Base-by-base conservation (phyloP, 768 basidiomycete genomes). In the Tricholoma sp. region DNA sequence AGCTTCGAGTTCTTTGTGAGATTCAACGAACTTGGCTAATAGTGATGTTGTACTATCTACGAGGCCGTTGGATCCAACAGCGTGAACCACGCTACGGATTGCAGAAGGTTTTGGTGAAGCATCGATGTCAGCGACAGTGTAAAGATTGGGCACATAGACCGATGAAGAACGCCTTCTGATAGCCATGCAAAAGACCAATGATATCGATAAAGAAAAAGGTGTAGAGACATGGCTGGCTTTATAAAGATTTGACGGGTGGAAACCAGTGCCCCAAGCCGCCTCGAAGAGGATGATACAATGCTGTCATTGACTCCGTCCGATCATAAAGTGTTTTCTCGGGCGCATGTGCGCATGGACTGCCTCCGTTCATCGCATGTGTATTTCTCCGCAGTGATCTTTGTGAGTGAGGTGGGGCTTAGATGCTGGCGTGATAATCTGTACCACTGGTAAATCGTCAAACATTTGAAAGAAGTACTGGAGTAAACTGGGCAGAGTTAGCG, bases 1-100 rank as follows among this genome's bases (percentile, higher is more conserved):
- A 15, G 65, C 63, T 60, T 88, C 80, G 29, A 90, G 81, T 48
- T 90, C 86, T 61, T 76, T 76, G 64, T 77, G 72, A 18, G 83
- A 81, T 6, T 78, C 74, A 50, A 88, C 66, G 66, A 88, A 91
- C 31, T 76, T 77, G 8, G 74, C 63, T 50, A 90, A 65, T 50
- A 89, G 71, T 17, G 73, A 66, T 2, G 72, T 67, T 37, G 57
- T 51, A 18, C 65, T 63, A 24, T 57, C 32, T 29, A 37, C 49
- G 62, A 37, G 61, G 63, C 18, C 42, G 61, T 59, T 53, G 64
- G 62, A 28, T 6, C 58, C 58, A 34, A 60, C 55, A 39, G 52
- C 53, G 29, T 62, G 57, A 36, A 59, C 55, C 33, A 61, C 49
- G 33, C 64, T 52, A 32, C 29, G 24, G 44, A 63, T 54, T 52